A percentile compares a stretch with the other conserved stretches of the same genome.
Evolutionary conservation across 2,329 filamentous ascomycete genomes (phyloP).

Genomic region (Pyrenophora teres): DNA sequence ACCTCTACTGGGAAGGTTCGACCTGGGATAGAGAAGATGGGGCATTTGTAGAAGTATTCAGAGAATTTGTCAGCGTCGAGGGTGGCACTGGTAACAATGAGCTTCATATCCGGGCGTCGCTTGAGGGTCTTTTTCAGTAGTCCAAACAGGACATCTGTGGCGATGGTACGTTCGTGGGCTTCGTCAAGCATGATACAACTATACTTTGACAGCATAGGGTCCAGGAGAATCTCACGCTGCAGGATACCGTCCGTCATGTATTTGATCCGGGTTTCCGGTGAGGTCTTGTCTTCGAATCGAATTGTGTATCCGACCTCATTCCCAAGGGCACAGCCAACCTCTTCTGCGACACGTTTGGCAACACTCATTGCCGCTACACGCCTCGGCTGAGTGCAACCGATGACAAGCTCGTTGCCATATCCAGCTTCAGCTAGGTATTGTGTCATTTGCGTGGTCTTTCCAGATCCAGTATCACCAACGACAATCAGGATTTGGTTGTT

Average conservation of each 20-base stretch:
- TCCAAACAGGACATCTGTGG: conserved; percentile 97
- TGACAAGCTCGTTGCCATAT: conserved; percentile 83
- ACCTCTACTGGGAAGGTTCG: conserved; percentile 95
- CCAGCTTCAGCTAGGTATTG: conserved; percentile 94
- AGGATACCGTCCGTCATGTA: conserved; percentile 99
- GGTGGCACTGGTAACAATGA: conserved; percentile 98
- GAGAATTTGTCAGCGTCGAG: conserved; percentile 98
- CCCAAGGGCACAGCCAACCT: conserved; percentile 91
- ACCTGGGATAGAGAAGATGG: conserved; percentile 95
- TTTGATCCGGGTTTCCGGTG: conserved; percentile 87
- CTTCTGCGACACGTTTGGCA: conserved; percentile 94
- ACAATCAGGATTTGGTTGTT: conserved; percentile 94
- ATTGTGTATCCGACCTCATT: conserved; percentile 98
- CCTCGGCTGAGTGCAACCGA: conserved; percentile 95
- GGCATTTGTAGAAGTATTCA: conserved; percentile 91
- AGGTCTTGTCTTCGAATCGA: conserved; percentile 95
- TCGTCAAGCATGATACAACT: conserved; percentile 98
- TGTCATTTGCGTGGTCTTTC: conserved; percentile 95
- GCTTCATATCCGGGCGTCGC: conserved; percentile 87
- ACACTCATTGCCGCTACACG: conserved; percentile 99
- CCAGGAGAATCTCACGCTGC: conserved; percentile 93
- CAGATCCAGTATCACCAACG: conserved; percentile 94
- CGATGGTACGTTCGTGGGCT: conserved; percentile 95
- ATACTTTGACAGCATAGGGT: conserved; percentile 88
- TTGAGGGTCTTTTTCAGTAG: conserved; percentile 86